Base-by-base conservation (phyloP, 192 early-diverging fungal species). In the Coemansia sp. region DNA sequence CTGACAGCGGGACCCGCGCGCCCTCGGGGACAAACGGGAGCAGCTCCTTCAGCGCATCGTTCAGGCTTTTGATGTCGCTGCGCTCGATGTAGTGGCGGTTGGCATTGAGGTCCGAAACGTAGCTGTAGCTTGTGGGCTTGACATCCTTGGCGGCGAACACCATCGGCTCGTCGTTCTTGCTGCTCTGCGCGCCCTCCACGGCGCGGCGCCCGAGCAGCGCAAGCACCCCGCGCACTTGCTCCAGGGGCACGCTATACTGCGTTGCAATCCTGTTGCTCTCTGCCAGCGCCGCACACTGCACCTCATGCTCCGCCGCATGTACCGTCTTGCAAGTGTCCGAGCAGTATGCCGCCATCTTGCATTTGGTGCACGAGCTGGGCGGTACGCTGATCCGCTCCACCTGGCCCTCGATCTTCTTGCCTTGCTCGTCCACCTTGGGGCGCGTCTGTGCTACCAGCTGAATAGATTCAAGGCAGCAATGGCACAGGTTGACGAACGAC, bases 291-390 rank as follows among this genome's bases (percentile, higher is more conserved):
- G 14, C 63, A 58, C 81, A 84, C 73, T 84, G 81, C 45, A 79
- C 73, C 26, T 24, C 65, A 64, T 84, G 81, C 81, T 78, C 73
- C 34, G 12, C 26, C 34, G 64, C 52, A 44, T 85, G 86, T 15
- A 30, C 41, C 43, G 64, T 62, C 62, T 70, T 63, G 79, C 89
- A 90, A 7, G 18, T 67, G n/a, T 85, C 69, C 10, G 84, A 86
- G 80, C 89, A 90, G 68, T 87, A 89, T 60, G 68, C 75, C 43
- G 79, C 71, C 78, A 81, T 73, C 69, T 75, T 72, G 81, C 88
- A 88, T 64, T 73, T 48, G 21, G 26, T 60, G 62, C 73, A 82
- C 65, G 75, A 64, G 35, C 66, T 67, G 12, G 61, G 51, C 2
- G 73, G 77, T 24, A 77, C 75, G 11, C 35, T 57, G 21, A 71